These are phyloP conservation scores for Colletotrichum nymphaeae DNA, from an alignment of 2,329 filamentous ascomycete species.

Conservation along the genomic window DNA sequence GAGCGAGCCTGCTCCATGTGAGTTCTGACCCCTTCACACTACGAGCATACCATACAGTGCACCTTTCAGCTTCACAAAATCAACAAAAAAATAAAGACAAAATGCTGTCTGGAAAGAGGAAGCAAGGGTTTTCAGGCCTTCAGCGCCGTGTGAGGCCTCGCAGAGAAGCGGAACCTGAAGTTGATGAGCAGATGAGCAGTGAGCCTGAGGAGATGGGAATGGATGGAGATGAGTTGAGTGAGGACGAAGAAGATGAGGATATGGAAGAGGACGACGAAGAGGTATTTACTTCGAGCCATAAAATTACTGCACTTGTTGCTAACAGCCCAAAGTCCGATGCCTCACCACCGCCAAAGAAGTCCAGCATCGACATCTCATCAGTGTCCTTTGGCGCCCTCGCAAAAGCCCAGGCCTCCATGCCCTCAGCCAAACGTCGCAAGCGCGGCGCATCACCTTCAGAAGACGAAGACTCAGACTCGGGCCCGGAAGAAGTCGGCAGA, in stretches of 20 bases:
- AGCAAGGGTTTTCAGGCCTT: constrained; percentile 38
- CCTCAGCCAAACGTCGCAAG: constrained; percentile 45
- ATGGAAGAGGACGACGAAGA: constrained; percentile 46
- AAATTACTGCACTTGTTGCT: background rate
- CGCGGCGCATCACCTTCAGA: constrained; percentile 42
- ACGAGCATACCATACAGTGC: background rate
- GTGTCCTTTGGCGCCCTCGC: constrained; percentile 93
- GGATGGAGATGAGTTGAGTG: constrained; percentile 17
- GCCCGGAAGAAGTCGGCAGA: constrained; percentile 47
- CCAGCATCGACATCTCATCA: constrained; percentile 60
- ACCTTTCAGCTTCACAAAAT: background rate
- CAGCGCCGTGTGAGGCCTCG: constrained; percentile 54
- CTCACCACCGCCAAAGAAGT: constrained; percentile 34
- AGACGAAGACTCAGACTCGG: constrained; percentile 39
- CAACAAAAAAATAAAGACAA: background rate
- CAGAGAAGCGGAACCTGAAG: constrained; percentile 47
- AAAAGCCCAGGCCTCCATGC: constrained; percentile 81
- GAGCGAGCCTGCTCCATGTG: constrained; percentile 16
- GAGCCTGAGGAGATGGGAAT: constrained; percentile 21
- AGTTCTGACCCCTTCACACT: background rate
- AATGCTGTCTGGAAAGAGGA: constrained; percentile 37
- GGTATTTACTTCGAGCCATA: background rate
- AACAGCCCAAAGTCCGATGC: constrained; percentile 44
- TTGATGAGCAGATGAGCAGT: constrained; percentile 29
- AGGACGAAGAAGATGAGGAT: constrained; percentile 43